Conservation (phyloP, 768 basidiomycete species). For the Agaricus subrufescens region DNA sequence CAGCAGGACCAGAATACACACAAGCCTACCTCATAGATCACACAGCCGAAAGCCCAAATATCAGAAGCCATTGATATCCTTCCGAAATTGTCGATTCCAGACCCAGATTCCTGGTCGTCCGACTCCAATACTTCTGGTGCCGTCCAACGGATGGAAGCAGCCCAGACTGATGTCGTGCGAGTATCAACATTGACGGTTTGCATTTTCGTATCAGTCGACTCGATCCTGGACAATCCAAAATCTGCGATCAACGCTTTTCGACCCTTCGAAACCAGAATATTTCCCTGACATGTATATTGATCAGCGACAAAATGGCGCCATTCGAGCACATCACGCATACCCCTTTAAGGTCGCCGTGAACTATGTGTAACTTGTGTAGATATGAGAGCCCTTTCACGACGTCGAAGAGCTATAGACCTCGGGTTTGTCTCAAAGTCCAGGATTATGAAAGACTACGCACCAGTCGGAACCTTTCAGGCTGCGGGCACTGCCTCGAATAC, state of each 20-base stretch:
- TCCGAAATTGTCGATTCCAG: not conserved
- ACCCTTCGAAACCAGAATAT: not conserved
- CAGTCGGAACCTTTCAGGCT: not conserved
- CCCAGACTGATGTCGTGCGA: not conserved
- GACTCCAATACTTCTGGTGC: not conserved
- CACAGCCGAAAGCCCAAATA: not conserved
- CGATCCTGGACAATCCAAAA: not conserved
- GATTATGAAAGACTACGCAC: not conserved
- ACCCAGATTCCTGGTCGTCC: not conserved
- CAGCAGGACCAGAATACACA: not conserved
- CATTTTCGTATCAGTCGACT: not conserved
- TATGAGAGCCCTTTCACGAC: not conserved
- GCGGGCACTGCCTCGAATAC: not conserved
- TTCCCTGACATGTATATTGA: not conserved
- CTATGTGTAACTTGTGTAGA: not conserved
- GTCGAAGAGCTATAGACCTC: not conserved
- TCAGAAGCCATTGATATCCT: not conserved
- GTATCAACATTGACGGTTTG: not conserved
- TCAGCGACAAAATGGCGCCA: not conserved
- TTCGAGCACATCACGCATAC: not conserved
- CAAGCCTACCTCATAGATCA: not conserved
- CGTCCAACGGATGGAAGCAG: not conserved
- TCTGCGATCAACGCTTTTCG: not conserved
- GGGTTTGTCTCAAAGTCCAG: not conserved
- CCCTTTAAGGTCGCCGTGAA: not conserved